phyloP scores from a whole-genome alignment of 768 basidiomycete species.

The Strobilomyces confusus region DNA sequence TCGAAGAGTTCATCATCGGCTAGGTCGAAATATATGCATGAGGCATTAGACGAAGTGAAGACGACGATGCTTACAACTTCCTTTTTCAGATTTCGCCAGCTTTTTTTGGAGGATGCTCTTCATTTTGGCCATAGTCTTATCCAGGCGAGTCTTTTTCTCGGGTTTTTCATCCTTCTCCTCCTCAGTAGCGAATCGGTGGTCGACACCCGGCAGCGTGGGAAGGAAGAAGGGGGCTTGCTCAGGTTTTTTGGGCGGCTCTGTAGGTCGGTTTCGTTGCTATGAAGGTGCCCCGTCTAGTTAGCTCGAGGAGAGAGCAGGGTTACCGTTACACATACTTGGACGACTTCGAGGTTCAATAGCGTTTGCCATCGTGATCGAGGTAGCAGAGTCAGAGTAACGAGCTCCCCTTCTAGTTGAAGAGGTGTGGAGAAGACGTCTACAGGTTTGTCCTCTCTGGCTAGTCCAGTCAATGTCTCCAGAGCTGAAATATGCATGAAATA shows the following conservation, averaged over 20 bases:
- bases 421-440: slow-evolving; percentile 77
- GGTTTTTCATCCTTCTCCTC: slow-evolving; percentile 36
- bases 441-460: slow-evolving; percentile 57
- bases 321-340: slow-evolving; percentile 55
- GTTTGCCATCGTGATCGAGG: slow-evolving; percentile 96
- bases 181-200: slow-evolving; percentile 70
- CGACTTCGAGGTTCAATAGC: slow-evolving; percentile 91
- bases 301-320: background rate
- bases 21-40: background rate
- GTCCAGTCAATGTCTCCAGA: slow-evolving; percentile 66
- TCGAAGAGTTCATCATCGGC: slow-evolving; percentile 80
- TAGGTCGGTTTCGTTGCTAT: slow-evolving; percentile 94
- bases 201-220: slow-evolving; percentile 86
- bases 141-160: slow-evolving; percentile 47
- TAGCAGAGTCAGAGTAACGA: slow-evolving; percentile 89
- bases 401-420: slow-evolving; percentile 82
- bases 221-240: slow-evolving; percentile 98
- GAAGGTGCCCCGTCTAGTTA: background rate
- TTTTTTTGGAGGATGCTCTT: slow-evolving; percentile 72
- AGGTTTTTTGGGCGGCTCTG: slow-evolving; percentile 90
- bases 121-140: slow-evolving; percentile 45
- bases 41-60: slow-evolving; percentile 3
- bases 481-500: slow-evolving; percentile 37
- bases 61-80: slow-evolving; percentile 58
- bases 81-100: slow-evolving; percentile 50